Evolutionary conservation across 2,329 filamentous ascomycete species (phyloP).

Genomic region (Pyrenochaeta sp.): DNA sequence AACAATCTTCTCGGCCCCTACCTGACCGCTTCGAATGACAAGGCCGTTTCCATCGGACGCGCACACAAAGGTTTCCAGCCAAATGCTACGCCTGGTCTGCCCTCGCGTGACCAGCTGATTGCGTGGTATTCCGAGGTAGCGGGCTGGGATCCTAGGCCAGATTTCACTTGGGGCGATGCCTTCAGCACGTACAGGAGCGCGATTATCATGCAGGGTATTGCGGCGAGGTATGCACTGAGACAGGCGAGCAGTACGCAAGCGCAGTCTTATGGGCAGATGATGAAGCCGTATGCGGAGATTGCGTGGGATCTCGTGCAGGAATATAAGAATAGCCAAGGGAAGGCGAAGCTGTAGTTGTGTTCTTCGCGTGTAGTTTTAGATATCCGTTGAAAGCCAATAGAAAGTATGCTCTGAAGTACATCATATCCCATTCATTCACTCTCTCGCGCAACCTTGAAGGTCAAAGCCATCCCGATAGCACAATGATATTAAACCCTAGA

Average conservation of each 20-base stretch:
- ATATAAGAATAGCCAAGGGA: conserved; percentile 51
- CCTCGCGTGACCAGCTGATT: conserved; percentile 64
- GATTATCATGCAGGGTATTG: conserved; percentile 86
- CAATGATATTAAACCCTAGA: too few species aligned
- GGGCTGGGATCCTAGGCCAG: conserved; percentile 72
- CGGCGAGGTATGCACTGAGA: conserved; percentile 80
- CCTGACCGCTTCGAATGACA: conserved; percentile 49
- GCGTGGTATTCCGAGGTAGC: conserved; percentile 72
- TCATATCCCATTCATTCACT: too few species aligned
- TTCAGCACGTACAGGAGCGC: conserved; percentile 67
- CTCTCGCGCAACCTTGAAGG: too few species aligned
- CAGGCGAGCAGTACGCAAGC: conserved; percentile 92
- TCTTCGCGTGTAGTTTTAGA: too few species aligned
- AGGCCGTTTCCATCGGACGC: conserved; percentile 49
- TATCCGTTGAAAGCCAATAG: too few species aligned
- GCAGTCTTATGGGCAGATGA: conserved; percentile 71
- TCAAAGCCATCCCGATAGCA: too few species aligned
- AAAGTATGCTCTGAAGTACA: too few species aligned
- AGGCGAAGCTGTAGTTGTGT: conserved; percentile 43
- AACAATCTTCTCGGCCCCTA: conserved; percentile 72
- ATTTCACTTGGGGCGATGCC: conserved; percentile 69
- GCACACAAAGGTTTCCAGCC: conserved; percentile 65
- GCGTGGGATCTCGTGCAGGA: conserved; percentile 76
- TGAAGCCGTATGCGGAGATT: conserved; percentile 75
- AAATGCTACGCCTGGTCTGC: conserved; percentile 71